Percentiles rank a stretch among this genome's conserved stretches.
Evolutionary conservation across 2,329 filamentous ascomycete genomes (phyloP).

Genomic region (Fusarium multiceps): DNA sequence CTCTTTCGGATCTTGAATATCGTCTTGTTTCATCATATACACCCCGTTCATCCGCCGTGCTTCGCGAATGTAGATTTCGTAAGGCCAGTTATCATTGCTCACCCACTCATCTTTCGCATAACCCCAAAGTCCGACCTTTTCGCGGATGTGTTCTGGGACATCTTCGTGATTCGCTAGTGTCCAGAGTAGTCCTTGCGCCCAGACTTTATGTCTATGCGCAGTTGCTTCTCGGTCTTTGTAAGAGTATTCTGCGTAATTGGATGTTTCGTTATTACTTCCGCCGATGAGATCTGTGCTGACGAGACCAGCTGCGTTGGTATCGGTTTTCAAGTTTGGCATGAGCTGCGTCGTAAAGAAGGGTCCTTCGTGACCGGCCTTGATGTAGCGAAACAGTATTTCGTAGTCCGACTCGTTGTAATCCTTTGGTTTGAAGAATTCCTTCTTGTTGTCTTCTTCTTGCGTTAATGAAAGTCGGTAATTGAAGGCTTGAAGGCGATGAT

Average conservation of each 20-base stretch:
- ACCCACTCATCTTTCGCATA: constrained; percentile 31
- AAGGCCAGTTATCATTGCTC: constrained; percentile 22
- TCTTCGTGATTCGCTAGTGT: constrained; percentile 25
- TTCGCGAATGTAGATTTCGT: constrained; percentile 31
- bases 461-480: constrained; percentile 30
- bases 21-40: constrained; percentile 29
- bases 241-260: constrained; percentile 32
- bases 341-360: constrained; percentile 26
- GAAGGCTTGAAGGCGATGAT: constrained; percentile 34
- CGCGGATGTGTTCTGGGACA: constrained; percentile 3
- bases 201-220: constrained; percentile 13
- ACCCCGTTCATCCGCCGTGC: constrained; percentile 24
- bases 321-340: constrained; percentile 35
- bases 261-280: constrained; percentile 17
- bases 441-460: constrained; percentile 6
- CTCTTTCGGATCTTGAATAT: constrained; percentile 13
- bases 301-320: constrained; percentile 27
- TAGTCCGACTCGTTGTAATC: constrained; percentile 27
- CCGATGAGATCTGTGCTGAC: constrained; percentile 34
- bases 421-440: constrained; percentile 25
- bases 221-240: constrained; percentile 10
- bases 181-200: constrained; percentile 30
- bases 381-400: constrained; percentile 30
- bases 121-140: not conserved
- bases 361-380: constrained; percentile 15